Percentiles rank a stretch among this genome's conserved stretches.
These are phyloP conservation scores for Heterobasidion annosum DNA, from an alignment of 1,284 basidiomycete genomes.

Conservation along the genomic window DNA sequence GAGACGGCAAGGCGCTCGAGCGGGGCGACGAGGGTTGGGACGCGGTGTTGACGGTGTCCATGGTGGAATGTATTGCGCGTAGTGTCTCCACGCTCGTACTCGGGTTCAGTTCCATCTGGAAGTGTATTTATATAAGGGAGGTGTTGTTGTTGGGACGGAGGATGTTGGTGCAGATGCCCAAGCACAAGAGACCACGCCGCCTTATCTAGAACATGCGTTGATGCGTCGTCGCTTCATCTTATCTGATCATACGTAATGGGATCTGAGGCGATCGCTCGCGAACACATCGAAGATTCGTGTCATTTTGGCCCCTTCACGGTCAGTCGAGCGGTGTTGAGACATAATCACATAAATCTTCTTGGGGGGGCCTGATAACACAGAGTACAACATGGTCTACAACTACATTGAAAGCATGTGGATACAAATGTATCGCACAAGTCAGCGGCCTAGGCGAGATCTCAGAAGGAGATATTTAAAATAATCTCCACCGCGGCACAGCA, in stretches of 20 bases:
- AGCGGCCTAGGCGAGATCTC: no score
- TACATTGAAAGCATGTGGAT: no score
- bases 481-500: no score
- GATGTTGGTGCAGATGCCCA: not conserved
- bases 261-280: not conserved
- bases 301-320: no score
- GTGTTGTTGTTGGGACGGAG: not conserved
- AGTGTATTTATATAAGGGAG: not conserved
- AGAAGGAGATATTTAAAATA: no score
- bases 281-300: not conserved
- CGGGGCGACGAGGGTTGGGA: slow-evolving; percentile 32
- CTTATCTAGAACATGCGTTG: not conserved
- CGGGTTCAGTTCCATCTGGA: slow-evolving; percentile 7
- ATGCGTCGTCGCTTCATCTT: not conserved
- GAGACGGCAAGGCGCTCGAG: slow-evolving; percentile 37
- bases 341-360: no score
- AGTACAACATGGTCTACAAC: no score
- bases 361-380: no score
- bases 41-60: slow-evolving; percentile 12
- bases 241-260: not conserved
- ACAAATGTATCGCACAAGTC: no score
- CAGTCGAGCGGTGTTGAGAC: no score
- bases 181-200: slow-evolving; percentile 1
- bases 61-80: slow-evolving; percentile 20
- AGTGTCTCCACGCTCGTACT: slow-evolving; percentile 32